Base-by-base conservation (phyloP, 495 filamentous ascomycete species). In the Penicillium flavigenum region DNA sequence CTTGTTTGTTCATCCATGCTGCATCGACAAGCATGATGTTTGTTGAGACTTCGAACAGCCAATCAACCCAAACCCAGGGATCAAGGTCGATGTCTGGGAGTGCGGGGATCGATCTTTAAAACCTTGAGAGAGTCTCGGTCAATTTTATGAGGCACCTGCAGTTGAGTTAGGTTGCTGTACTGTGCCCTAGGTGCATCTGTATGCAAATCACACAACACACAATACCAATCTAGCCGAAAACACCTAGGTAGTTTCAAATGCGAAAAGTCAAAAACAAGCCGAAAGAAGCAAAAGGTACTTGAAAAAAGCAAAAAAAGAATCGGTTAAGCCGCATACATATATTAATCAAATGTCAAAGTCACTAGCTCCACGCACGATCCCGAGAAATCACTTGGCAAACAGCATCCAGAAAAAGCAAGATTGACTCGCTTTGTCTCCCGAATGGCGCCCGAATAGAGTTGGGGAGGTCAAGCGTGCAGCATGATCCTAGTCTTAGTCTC, bases 351-450 rank as follows among this genome's bases (percentile, higher is more conserved):
- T 46, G 53, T 20, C 43, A 47, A 47, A 27, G 53, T 55, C 53
- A 47, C 53, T 55, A 55, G 53, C 53, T 39, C 22, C 53, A 55
- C 31, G 53, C 42, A 47, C 14, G 52, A 26, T 55, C 29, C 53
- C 53, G 53, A 29, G 32, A 32, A 38, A 55, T 31, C 43, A 54
- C 20, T 55, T 47, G 16, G 31, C 52, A 31, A 54, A 29, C 51
- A 55, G 52, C 43, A 47, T 55, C 43, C 53, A 47, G n/a, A 47
- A 47, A 55, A 46, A 55, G 52, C 52, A 47, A 55, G 44, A 55
- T 55, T 44, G 43, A 26, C 42, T 54, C 43, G 52, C 52, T 47
- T 54, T 54, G 42, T 46, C 39, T 44, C 31, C 52, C 52, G 52
- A 46, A 54, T 47, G 31, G 52, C 42, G 52, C 31, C n/a, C 52